phyloP scores from a whole-genome alignment of 2,329 filamentous ascomycete species.

The Thielaviopsis euricoi region DNA sequence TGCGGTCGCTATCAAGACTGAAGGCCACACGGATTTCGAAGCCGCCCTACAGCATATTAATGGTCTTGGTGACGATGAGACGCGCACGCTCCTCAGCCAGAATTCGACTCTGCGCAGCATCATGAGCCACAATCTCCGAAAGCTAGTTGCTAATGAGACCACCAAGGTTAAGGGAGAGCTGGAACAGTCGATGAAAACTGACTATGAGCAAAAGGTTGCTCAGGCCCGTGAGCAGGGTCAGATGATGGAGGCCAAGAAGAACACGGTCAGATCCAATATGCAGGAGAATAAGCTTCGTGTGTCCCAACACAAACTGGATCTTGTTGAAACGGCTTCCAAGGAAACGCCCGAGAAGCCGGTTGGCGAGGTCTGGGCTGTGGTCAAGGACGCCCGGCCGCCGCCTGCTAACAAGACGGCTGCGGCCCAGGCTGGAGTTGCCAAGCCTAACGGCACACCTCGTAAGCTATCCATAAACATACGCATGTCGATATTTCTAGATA shows the following conservation, averaged over 20 bases:
- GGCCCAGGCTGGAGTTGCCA: background rate
- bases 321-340: slow-evolving; percentile 66
- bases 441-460: slow-evolving; percentile 4
- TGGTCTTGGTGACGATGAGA: slow-evolving; percentile 30
- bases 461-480: background rate
- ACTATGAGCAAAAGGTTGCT: slow-evolving; percentile 36
- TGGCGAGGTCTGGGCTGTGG: slow-evolving; percentile 57
- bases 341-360: slow-evolving; percentile 76
- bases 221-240: slow-evolving; percentile 46
- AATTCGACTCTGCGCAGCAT: slow-evolving; percentile 43
- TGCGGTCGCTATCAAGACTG: slow-evolving; percentile 25
- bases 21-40: slow-evolving; percentile 20
- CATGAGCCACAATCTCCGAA: slow-evolving; percentile 46
- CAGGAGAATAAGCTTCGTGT: slow-evolving; percentile 49
- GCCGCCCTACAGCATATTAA: slow-evolving; percentile 8
- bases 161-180: slow-evolving; percentile 40
- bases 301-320: slow-evolving; percentile 54
- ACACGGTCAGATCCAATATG: slow-evolving; percentile 61
- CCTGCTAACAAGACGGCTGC: slow-evolving; percentile 8
- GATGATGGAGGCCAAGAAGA: slow-evolving; percentile 59
- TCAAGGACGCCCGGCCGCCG: slow-evolving; percentile 12
- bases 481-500: background rate
- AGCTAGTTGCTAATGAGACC: slow-evolving; percentile 51
- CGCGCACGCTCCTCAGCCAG: slow-evolving; percentile 38
- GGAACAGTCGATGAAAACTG: slow-evolving; percentile 28